phyloP scores from a whole-genome alignment of 2,329 filamentous ascomycete genomes.

The Metarhizium anisopliae region DNA sequence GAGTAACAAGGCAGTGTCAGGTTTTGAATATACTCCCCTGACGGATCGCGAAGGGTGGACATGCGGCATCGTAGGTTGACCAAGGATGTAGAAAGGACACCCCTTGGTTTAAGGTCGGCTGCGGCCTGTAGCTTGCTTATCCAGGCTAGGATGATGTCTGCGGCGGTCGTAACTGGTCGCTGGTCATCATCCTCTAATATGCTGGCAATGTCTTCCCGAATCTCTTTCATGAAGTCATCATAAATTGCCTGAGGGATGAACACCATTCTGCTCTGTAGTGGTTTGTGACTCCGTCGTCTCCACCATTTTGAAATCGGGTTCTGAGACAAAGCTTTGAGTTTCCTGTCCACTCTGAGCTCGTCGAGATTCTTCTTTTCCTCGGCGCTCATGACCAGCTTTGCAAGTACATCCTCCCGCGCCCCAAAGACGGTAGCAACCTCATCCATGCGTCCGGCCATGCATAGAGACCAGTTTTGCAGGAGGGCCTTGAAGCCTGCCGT shows the following conservation, averaged over 20 bases:
- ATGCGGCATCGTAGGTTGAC: constrained; percentile 6
- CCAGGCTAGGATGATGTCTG: constrained; percentile 7
- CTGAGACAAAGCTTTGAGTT: not conserved
- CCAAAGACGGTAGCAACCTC: constrained; percentile 1
- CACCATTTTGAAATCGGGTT: not conserved
- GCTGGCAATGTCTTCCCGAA: constrained; percentile 2
- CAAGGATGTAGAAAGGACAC: not conserved
- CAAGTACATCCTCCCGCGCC: constrained; percentile 1
- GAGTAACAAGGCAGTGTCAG: constrained; percentile 5
- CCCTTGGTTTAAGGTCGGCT: not conserved
- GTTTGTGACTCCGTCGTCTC: not conserved
- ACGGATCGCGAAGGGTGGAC: constrained; percentile 2
- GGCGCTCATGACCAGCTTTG: constrained; percentile 1
- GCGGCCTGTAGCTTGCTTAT: constrained; percentile 5
- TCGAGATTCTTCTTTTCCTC: not conserved
- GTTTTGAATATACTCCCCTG: constrained; percentile 6
- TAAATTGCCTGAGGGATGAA: constrained; percentile 6
- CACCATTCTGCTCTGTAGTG: constrained; percentile 5
- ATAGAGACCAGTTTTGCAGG: constrained; percentile 7
- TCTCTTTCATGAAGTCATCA: constrained; percentile 3
- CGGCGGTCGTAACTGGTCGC: constrained; percentile 2
- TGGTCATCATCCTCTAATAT: constrained; percentile 1
- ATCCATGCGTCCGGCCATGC: constrained; percentile 1
- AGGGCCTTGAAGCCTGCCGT: constrained; percentile 5
- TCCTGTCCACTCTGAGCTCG: not conserved